Evolutionary conservation across 1,284 basidiomycete genomes (phyloP), one percentile per base, ranked within the genome.

Genomic region (Pisolithus thermaeus): DNA sequence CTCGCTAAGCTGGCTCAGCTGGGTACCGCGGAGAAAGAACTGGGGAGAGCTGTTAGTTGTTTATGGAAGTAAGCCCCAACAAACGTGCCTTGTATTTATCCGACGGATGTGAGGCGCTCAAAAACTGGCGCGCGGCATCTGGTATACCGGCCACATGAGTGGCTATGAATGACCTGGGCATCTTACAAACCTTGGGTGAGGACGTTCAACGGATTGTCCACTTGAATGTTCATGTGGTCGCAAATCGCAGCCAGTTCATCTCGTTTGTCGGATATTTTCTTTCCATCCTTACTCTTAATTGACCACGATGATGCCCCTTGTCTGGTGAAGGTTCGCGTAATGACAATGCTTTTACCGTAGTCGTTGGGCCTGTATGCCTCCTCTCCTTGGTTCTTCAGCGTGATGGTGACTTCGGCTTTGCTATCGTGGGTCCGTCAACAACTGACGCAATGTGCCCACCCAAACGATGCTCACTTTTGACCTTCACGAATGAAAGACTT

Each of bases 181-280:
- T 18, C 32, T 41, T 30, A 55, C 62, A 43, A 66, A 78, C 91
- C 92, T 76, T 97, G 94, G 1, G 92, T 96, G 32, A 96, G 76
- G 38, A 99, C 86, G 56, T 94, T 97, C 79, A 98, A 84, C 0
- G 95, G 95, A 62, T 97, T 97, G 66, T 99, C 97, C 54, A 98
- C 90, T 63, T 94, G 92, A 54, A 99, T 93, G 63, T 92, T 92
- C 84, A 96, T 95, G 61, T 94, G 89, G 63, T 97, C 91, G 60
- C 87, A 86, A 47, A 98, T 96, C 3, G 85, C 80, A 38, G 90
- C 79, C 22, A 99, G 72, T 63, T 97, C 92, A 28, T 92, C 84
- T 56, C 84, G 83, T 71, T 91, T 94, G n/a, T 74, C 85, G 36
- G 86, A 88, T 48, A 97, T 69, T 6, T 83, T 68, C 52, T 76